These are phyloP conservation scores for Leishmania arabica DNA, from an alignment of 208 protist species.

Conservation along the genomic window DNA sequence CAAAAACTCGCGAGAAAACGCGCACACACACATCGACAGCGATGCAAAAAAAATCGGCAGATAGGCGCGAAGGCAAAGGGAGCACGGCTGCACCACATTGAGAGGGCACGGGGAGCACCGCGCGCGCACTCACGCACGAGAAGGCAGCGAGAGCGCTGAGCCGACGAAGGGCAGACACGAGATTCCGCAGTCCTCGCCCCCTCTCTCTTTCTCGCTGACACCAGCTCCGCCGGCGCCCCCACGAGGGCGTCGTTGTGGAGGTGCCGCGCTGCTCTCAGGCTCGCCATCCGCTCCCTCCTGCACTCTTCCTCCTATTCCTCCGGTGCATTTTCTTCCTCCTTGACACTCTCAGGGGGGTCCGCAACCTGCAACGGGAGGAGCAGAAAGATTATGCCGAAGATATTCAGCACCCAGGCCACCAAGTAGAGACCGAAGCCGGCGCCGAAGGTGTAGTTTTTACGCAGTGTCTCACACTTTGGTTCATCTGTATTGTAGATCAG, in stretches of 20 bases:
- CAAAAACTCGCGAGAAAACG: too few species aligned
- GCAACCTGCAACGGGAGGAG: background rate
- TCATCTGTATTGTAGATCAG: constrained; percentile 20
- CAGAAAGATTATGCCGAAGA: background rate
- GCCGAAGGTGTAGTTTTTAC: constrained; percentile 10
- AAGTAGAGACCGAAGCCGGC: constrained; percentile 34
- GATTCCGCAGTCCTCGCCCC: background rate
- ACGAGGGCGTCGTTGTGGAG: too few species aligned
- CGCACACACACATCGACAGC: background rate
- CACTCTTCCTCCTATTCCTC: too few species aligned
- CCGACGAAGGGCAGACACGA: background rate
- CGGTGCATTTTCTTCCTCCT: background rate
- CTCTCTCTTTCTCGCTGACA: background rate
- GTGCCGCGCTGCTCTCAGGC: too few species aligned
- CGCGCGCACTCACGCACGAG: background rate
- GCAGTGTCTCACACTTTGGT: too few species aligned
- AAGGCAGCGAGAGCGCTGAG: background rate
- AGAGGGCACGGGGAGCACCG: too few species aligned
- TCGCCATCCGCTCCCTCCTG: too few species aligned
- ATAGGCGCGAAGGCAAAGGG: background rate
- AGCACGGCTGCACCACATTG: too few species aligned
- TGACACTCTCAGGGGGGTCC: background rate
- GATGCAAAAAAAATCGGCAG: background rate
- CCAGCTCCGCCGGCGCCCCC: background rate
- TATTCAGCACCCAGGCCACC: background rate